Evolutionary conservation across 192 early-diverging fungal species (phyloP).

Genomic region (Coemansia sp.): DNA sequence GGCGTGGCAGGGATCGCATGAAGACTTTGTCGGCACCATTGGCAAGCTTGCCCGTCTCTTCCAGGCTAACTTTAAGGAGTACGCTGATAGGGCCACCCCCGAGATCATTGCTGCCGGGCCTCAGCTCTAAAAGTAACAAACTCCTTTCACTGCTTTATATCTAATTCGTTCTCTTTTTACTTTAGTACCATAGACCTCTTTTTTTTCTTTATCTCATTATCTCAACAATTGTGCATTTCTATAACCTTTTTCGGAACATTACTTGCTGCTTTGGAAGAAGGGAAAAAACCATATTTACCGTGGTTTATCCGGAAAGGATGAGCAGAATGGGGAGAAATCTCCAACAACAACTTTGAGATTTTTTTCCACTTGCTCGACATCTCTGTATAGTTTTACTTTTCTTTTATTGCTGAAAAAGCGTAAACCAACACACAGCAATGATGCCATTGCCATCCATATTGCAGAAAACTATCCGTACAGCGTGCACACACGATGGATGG

Average conservation of each 20-base stretch:
- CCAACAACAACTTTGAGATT: neutral
- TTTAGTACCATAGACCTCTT: slow-evolving; percentile 19
- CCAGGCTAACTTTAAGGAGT: slow-evolving; percentile 87
- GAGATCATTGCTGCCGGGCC: slow-evolving; percentile 76
- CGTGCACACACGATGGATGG: no score
- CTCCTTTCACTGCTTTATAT: neutral
- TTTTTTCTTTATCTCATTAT: slow-evolving; percentile 1
- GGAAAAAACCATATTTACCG: no score
- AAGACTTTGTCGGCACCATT: slow-evolving; percentile 66
- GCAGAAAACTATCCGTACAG: no score
- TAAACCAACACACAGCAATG: no score
- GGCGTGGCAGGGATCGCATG: slow-evolving; percentile 79
- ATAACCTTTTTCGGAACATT: neutral
- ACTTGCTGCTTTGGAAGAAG: no score
- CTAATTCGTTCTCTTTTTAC: slow-evolving; percentile 6
- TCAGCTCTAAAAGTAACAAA: slow-evolving; percentile 38
- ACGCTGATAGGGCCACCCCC: slow-evolving; percentile 71
- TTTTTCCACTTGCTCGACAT: neutral
- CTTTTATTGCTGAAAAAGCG: no score
- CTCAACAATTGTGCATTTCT: slow-evolving; percentile 5
- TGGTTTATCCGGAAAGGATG: no score
- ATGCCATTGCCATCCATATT: no score
- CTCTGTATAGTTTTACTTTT: neutral
- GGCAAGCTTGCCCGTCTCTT: slow-evolving; percentile 82
- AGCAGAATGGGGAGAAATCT: neutral